phyloP scores from a whole-genome alignment of 495 filamentous ascomycete genomes.

The Penicillium longicatenatum region DNA sequence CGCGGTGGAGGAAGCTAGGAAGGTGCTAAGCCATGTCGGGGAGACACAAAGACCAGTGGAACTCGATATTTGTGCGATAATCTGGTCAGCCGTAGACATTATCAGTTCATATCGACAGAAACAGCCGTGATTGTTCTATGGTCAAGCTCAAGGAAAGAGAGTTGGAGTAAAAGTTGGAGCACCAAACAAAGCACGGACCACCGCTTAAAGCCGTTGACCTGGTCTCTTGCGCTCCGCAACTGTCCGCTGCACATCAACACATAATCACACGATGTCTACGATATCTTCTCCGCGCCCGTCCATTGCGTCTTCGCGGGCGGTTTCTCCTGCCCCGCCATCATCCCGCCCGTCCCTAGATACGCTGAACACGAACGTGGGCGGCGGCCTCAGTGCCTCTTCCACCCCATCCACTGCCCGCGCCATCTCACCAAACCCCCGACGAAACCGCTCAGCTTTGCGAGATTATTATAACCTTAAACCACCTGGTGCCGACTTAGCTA shows the following conservation, averaged over 20 bases:
- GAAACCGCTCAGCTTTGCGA: constrained; percentile 81
- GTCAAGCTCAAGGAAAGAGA: background rate
- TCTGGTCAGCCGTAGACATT: constrained; percentile 46
- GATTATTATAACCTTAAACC: constrained; percentile 91
- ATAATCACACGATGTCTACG: constrained; percentile 65
- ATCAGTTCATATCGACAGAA: background rate
- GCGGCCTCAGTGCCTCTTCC: constrained; percentile 53
- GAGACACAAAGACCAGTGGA: constrained; percentile 48
- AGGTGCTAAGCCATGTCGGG: constrained; percentile 43
- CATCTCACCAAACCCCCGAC: constrained; percentile 54
- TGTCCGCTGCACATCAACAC: constrained; percentile 11
- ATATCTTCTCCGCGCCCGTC: constrained; percentile 71
- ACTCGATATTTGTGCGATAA: constrained; percentile 44
- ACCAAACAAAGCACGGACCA: constrained; percentile 31
- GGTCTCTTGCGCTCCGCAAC: constrained; percentile 9
- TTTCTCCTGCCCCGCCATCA: constrained; percentile 61
- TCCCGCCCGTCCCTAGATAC: constrained; percentile 72
- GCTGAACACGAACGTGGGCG: constrained; percentile 46
- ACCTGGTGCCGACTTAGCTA: constrained; percentile 33
- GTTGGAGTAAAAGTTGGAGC: constrained; percentile 8
- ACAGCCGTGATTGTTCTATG: no score
- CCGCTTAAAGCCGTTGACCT: constrained; percentile 30
- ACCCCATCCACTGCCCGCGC: constrained; percentile 49
- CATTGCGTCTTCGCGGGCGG: constrained; percentile 67
- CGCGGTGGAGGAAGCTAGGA: constrained; percentile 37